phyloP scores from a whole-genome alignment of 139 green algal species.

The Diplosphaera chodatii region DNA sequence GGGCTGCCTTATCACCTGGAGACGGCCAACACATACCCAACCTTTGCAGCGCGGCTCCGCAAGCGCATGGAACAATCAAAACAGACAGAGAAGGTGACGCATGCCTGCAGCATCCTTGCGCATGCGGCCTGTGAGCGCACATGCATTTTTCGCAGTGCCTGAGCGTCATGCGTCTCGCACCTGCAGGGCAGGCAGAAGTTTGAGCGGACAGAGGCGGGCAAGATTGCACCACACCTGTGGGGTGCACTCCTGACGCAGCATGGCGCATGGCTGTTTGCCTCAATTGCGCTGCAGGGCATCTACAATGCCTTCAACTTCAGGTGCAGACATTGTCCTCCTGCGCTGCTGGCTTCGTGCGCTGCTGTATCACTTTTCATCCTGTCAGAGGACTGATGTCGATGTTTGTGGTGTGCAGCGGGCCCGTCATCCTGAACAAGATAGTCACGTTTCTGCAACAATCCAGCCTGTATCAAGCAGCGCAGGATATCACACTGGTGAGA shows the following conservation, averaged over 20 bases:
- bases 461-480: background rate
- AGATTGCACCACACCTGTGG: background rate
- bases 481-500: background rate
- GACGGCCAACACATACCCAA: background rate
- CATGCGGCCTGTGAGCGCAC: too few species aligned
- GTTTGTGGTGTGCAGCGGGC: background rate
- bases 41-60: background rate
- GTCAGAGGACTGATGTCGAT: too few species aligned
- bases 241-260: background rate
- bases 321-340: too few species aligned
- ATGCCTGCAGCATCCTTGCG: too few species aligned
- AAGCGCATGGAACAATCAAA: background rate
- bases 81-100: background rate
- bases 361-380: too few species aligned
- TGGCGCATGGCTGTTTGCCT: background rate
- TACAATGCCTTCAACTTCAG: slow-evolving; percentile 1
- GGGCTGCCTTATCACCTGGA: background rate
- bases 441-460: background rate
- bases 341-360: too few species aligned
- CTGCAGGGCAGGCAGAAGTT: background rate
- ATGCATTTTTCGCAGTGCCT: too few species aligned
- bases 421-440: background rate
- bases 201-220: background rate
- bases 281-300: background rate
- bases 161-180: too few species aligned